These are phyloP conservation scores for Exophiala alcalophila DNA, from an alignment of 2,329 filamentous ascomycete species.

Conservation along the genomic window DNA sequence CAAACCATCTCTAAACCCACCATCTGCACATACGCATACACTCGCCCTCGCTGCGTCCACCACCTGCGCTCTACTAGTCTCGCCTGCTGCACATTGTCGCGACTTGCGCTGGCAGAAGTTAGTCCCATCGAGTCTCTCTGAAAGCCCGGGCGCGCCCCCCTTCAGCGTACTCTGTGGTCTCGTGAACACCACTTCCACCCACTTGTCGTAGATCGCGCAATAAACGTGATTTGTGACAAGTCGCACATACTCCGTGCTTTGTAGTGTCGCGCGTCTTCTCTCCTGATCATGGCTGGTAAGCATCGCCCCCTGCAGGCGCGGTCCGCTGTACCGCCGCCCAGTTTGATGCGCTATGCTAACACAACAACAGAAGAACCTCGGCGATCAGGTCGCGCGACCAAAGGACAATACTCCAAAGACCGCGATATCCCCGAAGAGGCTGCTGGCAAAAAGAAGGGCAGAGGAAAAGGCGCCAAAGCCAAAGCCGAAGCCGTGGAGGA, in stretches of 20 bases:
- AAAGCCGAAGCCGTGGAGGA: constrained; percentile 50
- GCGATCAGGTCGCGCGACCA: constrained; percentile 91
- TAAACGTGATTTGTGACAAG: constrained; percentile 27
- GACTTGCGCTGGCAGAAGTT: constrained; percentile 5
- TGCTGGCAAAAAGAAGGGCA: constrained; percentile 47
- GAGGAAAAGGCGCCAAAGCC: constrained; percentile 43
- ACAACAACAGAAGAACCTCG: constrained; percentile 69
- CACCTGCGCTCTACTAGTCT: neutral
- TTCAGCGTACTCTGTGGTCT: constrained; percentile 16
- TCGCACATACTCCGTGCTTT: constrained; percentile 12
- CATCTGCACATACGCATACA: too few species aligned
- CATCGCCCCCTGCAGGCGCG: constrained; percentile 37
- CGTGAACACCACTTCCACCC: constrained; percentile 17
- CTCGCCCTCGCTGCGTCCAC: neutral
- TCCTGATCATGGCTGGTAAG: constrained; percentile 60
- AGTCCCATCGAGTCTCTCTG: constrained; percentile 14
- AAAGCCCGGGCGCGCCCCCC: constrained; percentile 2
- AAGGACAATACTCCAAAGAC: constrained; percentile 89
- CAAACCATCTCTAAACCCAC: too few species aligned
- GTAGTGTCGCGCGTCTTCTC: constrained; percentile 23
- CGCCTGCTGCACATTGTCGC: neutral
- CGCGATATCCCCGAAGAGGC: constrained; percentile 68
- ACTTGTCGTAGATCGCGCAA: constrained; percentile 29
- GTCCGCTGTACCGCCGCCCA: neutral
- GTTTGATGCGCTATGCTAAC: constrained; percentile 10